A percentile compares a stretch with the other conserved stretches of the same genome.
These are phyloP conservation scores for Sugiyamaella xylanicola DNA, from an alignment of 1,139 yeast genomes.

Conservation along the genomic window DNA sequence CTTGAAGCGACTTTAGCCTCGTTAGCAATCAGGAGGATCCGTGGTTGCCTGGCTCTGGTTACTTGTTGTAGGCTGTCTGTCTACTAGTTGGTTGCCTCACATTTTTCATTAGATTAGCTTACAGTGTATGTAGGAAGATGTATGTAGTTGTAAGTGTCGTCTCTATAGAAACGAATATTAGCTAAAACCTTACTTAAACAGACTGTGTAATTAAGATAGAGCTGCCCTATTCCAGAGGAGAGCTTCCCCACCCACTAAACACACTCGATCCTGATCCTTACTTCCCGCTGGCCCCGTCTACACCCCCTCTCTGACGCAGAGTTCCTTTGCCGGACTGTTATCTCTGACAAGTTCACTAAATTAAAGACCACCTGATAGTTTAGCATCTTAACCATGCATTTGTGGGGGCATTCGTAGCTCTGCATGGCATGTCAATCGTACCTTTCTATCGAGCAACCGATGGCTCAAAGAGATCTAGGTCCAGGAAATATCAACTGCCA, in stretches of 20 bases:
- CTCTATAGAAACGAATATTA: neutral
- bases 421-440: slow-evolving; percentile 1
- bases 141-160: neutral
- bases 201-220: neutral
- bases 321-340: neutral
- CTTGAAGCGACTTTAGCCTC: too few species aligned
- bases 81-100: too few species aligned
- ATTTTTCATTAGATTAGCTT: too few species aligned
- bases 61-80: too few species aligned
- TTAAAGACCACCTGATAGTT: neutral
- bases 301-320: neutral
- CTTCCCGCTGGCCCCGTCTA: neutral
- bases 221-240: neutral
- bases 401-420: neutral
- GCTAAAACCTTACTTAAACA: neutral
- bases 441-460: neutral
- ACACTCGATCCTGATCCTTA: neutral
- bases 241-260: neutral
- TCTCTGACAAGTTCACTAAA: neutral
- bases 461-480: neutral
- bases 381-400: neutral
- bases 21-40: too few species aligned
- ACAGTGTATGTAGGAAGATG: too few species aligned
- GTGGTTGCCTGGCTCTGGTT: too few species aligned
- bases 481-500: too few species aligned